These are phyloP conservation scores for Gracilaria vermiculophylla DNA, from an alignment of 23 red algal genomes.

Conservation along the genomic window DNA sequence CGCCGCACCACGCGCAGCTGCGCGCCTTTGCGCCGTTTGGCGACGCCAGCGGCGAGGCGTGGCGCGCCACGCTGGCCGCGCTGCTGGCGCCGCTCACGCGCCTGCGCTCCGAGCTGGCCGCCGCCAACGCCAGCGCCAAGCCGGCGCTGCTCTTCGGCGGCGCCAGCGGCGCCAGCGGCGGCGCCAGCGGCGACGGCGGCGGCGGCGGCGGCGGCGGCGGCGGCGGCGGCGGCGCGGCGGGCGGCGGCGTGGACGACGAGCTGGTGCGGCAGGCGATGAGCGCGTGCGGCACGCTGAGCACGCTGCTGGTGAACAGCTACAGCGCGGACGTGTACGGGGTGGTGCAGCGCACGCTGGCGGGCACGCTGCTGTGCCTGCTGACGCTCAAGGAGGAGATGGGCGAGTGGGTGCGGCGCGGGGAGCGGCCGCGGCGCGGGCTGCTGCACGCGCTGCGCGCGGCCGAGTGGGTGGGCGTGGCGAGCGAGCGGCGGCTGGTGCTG, in stretches of 20 bases:
- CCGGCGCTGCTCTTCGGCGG: not conserved
- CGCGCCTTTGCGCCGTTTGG: not conserved
- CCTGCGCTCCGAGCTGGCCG: not conserved
- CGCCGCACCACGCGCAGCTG: not conserved
- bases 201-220: not conserved
- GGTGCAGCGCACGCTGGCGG: conserved; percentile 1
- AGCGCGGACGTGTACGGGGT: not conserved
- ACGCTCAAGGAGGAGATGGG: not conserved
- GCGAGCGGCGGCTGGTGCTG: not conserved
- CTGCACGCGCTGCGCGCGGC: not conserved
- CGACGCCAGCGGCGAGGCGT: not conserved
- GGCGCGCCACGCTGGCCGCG: not conserved
- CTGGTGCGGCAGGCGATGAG: not conserved
- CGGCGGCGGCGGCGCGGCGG: not conserved
- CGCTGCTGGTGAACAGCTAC: not conserved
- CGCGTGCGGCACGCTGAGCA: not conserved
- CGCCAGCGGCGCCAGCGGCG: not conserved
- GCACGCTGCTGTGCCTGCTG: not conserved
- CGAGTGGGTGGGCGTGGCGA: not conserved
- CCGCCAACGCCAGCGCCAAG: not conserved
- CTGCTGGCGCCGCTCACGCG: not conserved
- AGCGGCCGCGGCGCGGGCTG: not conserved
- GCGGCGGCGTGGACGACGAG: not conserved
- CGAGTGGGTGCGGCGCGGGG: not conserved
- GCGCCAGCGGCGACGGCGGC: not conserved